These are phyloP conservation scores for Polychytrium aggregatum DNA, from an alignment of 192 early-diverging fungal species.

Conservation along the genomic window DNA sequence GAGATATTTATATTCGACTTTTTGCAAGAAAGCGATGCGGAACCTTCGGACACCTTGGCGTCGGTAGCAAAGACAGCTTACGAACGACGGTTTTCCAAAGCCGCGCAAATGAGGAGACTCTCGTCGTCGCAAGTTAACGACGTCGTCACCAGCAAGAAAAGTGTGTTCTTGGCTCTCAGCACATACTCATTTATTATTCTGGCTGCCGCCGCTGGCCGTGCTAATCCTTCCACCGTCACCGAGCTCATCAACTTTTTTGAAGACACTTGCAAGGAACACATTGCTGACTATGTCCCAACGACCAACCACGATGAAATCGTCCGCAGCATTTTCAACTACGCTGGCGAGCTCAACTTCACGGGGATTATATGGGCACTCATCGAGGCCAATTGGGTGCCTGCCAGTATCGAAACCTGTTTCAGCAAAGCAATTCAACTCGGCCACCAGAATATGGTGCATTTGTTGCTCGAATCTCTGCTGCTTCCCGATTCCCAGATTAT, in stretches of 20 bases:
- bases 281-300: slow-evolving; percentile 8
- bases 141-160: background rate
- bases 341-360: slow-evolving; percentile 19
- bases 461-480: slow-evolving; percentile 21
- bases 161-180: slow-evolving; percentile 9
- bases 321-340: slow-evolving; percentile 15
- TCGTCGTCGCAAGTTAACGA: background rate
- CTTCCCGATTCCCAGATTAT: slow-evolving; percentile 21
- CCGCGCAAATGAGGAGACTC: background rate
- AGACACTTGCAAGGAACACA: slow-evolving; percentile 12
- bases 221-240: slow-evolving; percentile 10
- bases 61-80: background rate
- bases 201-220: slow-evolving; percentile 15
- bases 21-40: background rate
- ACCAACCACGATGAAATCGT: slow-evolving; percentile 16
- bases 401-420: slow-evolving; percentile 10
- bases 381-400: slow-evolving; percentile 20
- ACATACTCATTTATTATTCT: slow-evolving; percentile 19
- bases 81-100: slow-evolving; percentile 2
- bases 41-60: background rate
- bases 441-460: slow-evolving; percentile 28
- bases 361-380: slow-evolving; percentile 22
- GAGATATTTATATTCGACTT: slow-evolving; percentile 22
- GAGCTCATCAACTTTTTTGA: slow-evolving; percentile 25
- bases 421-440: slow-evolving; percentile 18